Conservation (phyloP, 306 rosid species). For the Acacia acuminata region DNA sequence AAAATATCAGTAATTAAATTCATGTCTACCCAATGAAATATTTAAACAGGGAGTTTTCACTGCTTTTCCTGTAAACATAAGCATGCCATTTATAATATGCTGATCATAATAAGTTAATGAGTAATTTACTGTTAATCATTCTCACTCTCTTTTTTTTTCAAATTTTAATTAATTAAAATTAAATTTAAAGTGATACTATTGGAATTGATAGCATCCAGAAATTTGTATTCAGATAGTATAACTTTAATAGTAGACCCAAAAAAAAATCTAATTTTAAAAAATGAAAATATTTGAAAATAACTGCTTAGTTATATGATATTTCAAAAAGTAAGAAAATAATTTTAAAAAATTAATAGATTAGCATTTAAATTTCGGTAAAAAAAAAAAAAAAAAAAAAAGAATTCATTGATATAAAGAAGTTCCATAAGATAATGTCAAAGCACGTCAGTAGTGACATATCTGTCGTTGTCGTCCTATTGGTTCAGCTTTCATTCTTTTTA, state of each 20-base stretch:
- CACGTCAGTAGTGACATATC: neutral
- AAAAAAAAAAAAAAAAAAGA: neutral
- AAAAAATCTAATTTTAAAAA: too few relatives aligned
- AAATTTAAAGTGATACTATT: neutral
- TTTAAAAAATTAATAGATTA: neutral
- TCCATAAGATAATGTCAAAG: neutral
- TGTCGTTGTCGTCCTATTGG: neutral
- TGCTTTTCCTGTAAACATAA: too few relatives aligned
- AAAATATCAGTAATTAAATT: too few relatives aligned
- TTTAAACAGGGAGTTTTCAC: too few relatives aligned
- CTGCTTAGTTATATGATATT: neutral
- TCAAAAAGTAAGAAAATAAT: neutral
- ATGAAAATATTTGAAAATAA: neutral
- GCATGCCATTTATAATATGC: neutral
- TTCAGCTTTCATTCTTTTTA: neutral
- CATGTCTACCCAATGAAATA: too few relatives aligned
- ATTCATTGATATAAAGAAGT: neutral
- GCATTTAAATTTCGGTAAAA: neutral
- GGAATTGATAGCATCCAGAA: too few relatives aligned
- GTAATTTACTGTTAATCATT: neutral
- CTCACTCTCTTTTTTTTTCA: too few relatives aligned
- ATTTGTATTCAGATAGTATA: neutral
- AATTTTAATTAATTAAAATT: neutral
- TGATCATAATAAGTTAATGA: neutral
- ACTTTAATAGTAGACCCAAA: neutral